Evolutionary conservation across 1,284 basidiomycete species (phyloP), one percentile per base, ranked within the genome.

Genomic region (Coniophora puteana): DNA sequence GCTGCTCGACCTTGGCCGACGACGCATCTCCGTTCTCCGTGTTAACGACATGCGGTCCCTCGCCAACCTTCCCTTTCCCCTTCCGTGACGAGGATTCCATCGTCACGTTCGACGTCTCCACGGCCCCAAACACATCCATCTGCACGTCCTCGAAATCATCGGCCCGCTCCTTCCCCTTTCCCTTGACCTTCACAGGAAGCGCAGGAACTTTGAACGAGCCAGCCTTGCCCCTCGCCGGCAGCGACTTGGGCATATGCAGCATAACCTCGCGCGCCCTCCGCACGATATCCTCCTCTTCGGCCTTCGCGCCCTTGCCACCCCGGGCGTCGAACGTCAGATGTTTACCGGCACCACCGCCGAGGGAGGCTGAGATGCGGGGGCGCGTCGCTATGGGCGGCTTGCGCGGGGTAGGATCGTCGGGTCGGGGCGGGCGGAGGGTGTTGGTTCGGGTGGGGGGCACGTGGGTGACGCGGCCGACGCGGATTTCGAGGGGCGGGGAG

Each of bases 331-430:
- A 21, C 21, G 36, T 25, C 27, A 47, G 53, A 14, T 51, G 53
- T 30, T 47, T 55, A 31, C 36, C 51, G 21, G 51, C 53, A 25
- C 48, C 56, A 24, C n/a, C n/a, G n/a, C n/a, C n/a, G n/a, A n/a
- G n/a, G n/a, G n/a, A n/a, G n/a, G n/a, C n/a, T n/a, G n/a, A n/a
- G 57, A 14, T 52, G 51, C 13, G 52, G 46, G 3, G n/a, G n/a
- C n/a, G n/a, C n/a, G n/a, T n/a, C n/a, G n/a, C n/a, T n/a, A n/a
- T n/a, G n/a, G 80, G 80, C 0, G 82, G 81, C 29, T 72, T 68
- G 14, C 86, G 81, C 7, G 84, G 85, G 2, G 78, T 85, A 0
- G 83, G 85, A 46, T 89, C 86, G 48, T 89, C 85, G 0, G 86
- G 85, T 22, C 86, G 70, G 3, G 85, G 84, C 2, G 47, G 59